Evolutionary conservation across 441 rosid genomes (phyloP).

Genomic region (Populus hybrid): DNA sequence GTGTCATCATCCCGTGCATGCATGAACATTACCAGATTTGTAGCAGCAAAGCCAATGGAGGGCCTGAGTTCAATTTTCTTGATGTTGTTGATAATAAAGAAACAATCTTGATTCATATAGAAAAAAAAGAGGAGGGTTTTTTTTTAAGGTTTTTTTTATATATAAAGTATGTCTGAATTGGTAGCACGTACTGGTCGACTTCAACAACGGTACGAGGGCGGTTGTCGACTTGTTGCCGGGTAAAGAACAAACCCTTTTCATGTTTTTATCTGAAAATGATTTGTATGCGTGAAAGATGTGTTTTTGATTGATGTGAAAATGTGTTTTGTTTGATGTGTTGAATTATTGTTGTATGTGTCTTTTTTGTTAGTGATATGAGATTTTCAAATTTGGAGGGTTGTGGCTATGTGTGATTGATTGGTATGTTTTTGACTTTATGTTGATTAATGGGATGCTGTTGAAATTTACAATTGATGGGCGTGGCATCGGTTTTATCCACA

Average conservation of each 20-base stretch:
- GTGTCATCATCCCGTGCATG: conserved; percentile 29
- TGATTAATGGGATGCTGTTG: neutral
- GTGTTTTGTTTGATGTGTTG: neutral
- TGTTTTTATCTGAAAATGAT: neutral
- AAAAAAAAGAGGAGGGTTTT: neutral
- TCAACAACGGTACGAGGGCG: conserved; percentile 88
- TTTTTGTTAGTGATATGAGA: neutral
- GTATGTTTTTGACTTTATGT: conserved; percentile 7
- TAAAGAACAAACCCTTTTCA: conserved; percentile 24
- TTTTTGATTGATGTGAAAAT: neutral
- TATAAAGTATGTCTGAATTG: conserved; percentile 66
- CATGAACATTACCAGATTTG: conserved; percentile 28
- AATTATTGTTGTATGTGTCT: neutral
- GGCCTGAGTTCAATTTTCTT: neutral
- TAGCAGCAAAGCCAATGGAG: conserved; percentile 2
- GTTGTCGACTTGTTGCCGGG: conserved; percentile 97
- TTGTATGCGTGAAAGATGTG: neutral
- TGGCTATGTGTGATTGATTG: neutral
- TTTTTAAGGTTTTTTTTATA: neutral
- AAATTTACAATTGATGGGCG: neutral
- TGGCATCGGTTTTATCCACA: neutral
- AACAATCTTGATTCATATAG: neutral
- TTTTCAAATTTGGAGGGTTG: conserved; percentile 2
- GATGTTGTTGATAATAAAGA: conserved; percentile 11
- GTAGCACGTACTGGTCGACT: conserved; percentile 99